phyloP scores from a whole-genome alignment of 139 green algal genomes.

The Chara braunii region DNA sequence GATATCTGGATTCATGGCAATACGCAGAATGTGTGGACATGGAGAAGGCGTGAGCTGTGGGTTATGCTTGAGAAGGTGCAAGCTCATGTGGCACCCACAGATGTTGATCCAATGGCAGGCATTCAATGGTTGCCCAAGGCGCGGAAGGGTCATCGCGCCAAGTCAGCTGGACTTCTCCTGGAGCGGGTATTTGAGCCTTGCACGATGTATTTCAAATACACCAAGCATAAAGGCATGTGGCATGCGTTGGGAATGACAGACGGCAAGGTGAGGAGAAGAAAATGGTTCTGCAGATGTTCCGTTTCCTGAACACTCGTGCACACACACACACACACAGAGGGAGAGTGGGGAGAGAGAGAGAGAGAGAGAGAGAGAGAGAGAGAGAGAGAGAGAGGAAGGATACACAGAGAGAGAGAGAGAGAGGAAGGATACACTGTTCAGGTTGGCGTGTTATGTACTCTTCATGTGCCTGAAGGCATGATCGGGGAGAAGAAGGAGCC shows the following conservation, averaged over 20 bases:
- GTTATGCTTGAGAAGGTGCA: constrained; percentile 32
- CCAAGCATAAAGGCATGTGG: constrained; percentile 18
- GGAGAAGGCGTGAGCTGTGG: constrained; percentile 6
- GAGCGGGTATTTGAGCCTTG: constrained; percentile 36
- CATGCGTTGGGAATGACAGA: neutral
- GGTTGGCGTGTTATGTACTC: too few species aligned
- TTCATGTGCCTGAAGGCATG: too few species aligned
- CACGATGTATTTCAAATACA: constrained; percentile 37
- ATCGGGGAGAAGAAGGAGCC: too few species aligned
- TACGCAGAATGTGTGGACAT: too few species aligned
- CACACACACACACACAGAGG: too few species aligned
- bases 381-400: too few species aligned
- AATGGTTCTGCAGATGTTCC: too few species aligned
- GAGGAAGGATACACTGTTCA: too few species aligned
- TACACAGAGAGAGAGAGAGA: too few species aligned
- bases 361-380: too few species aligned
- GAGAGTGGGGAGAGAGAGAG: too few species aligned
- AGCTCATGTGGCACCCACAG: constrained; percentile 40
- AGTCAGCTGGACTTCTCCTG: constrained; percentile 3
- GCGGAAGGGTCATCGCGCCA: neutral
- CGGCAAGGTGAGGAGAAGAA: constrained; percentile 12
- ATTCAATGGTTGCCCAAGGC: constrained; percentile 41
- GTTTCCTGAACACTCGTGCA: too few species aligned
- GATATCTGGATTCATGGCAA: neutral
- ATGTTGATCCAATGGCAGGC: constrained; percentile 38